Evolutionary conservation across 1,139 yeast species (phyloP), one percentile per base, ranked within the genome.

Genomic region (Blastobotrys indianensis): DNA sequence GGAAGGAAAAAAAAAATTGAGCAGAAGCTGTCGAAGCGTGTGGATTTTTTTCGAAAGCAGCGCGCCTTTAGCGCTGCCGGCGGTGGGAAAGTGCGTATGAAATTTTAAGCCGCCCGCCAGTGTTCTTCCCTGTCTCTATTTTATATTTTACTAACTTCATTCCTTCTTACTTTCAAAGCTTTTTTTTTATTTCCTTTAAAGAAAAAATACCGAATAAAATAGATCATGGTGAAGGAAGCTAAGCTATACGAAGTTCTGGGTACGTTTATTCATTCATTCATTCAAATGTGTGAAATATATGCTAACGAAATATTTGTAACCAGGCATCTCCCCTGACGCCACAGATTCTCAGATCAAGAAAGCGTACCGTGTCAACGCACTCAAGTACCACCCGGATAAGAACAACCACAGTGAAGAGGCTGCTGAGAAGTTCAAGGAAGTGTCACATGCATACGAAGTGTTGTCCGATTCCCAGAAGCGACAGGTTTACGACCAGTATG

Each of bases 321-420:
- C 23, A 42, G 66, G 95, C 45, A 95, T 90, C 42, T 63, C 85
- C 29, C 80, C 87, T 44, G 75, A 75, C 46, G 97, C 97, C 36
- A 71, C 80, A 29, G 96, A 85, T 46, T 68, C 77, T 39, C 95
- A 90, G 68, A 81, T 92, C 66, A 92, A 90, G 69, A 92, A 92
- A 68, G 97, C 97, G 16, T 92, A 92, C 73, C 82, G 97, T 74
- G 80, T 85, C 60, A 79, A 86, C 42, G 98, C 98, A 17, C 77
- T 92, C 62, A 90, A 85, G 64, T 85, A 80, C 70, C 98, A 92
- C 67, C 98, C 98, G 51, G 98, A 92, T 71, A 92, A 92, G 76
- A 82, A 83, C 64, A 82, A 83, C 48, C 76, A 78, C 41, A 85
- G 88, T 48, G 95, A 85, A 63, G 82, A 77, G 57, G 97, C 96